Evolutionary conservation across 163 green algal species (phyloP).

Genomic region (Botryococcus braunii): DNA sequence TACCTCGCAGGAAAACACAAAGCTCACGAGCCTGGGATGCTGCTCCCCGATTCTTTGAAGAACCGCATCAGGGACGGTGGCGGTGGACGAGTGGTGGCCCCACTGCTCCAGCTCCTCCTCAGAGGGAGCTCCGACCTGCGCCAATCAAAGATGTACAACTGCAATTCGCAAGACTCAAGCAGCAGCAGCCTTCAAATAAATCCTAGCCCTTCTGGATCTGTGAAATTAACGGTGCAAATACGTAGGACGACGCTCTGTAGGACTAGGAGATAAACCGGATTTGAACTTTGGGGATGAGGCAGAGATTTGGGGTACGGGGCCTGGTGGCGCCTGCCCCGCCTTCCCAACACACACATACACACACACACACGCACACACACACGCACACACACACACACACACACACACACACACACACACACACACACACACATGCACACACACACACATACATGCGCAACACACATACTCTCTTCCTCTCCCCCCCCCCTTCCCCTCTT

Average conservation of each 20-base stretch:
- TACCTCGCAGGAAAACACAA: slow-evolving; percentile 76
- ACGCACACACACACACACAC: not conserved
- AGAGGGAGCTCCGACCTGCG: slow-evolving; percentile 57
- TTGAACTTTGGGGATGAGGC: not conserved
- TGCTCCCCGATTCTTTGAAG: slow-evolving; percentile 28
- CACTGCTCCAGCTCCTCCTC: slow-evolving; percentile 83
- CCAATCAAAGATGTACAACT: no score
- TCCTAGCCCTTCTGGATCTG: no score
- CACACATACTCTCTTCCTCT: no score
- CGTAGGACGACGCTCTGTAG: no score
- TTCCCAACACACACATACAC: no score
- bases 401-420: no score
- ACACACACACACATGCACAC: no score
- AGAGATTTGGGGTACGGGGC: not conserved
- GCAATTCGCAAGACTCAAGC: no score
- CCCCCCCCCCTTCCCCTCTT: no score
- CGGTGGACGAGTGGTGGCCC: slow-evolving; percentile 66
- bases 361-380: not conserved
- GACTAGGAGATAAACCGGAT: not conserved
- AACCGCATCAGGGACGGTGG: slow-evolving; percentile 66
- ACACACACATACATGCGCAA: no score
- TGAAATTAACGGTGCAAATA: no score
- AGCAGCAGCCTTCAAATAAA: no score
- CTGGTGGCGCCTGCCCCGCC: not conserved
- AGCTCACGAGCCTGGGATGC: slow-evolving; percentile 48